A percentile compares a stretch with the other conserved stretches of the same genome.
Conservation (phyloP, 2,329 filamentous ascomycete genomes). For the Fusarium sp. region DNA sequence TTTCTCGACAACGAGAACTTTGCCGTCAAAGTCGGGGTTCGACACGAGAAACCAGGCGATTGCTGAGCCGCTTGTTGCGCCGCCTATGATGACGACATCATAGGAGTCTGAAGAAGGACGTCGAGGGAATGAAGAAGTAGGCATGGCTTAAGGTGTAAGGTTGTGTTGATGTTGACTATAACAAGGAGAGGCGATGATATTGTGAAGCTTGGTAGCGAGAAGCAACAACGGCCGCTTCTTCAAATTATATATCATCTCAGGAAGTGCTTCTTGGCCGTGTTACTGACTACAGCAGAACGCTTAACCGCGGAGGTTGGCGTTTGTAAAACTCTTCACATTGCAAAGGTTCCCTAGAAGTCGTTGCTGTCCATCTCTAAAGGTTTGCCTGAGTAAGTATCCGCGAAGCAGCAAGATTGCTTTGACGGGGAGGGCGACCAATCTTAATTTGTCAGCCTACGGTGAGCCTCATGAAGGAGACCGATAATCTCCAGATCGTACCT, state of each 20-base stretch:
- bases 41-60: slow-evolving; percentile 23
- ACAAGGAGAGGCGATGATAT: fast-evolving
- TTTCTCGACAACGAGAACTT: slow-evolving; percentile 15
- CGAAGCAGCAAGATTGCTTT: background rate
- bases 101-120: background rate
- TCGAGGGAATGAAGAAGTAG: background rate
- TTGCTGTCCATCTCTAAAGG: no score
- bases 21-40: slow-evolving; percentile 18
- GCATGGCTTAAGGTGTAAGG: background rate
- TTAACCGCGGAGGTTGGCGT: background rate
- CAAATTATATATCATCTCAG: background rate
- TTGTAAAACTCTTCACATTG: no score
- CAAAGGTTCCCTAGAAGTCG: background rate
- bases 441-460: background rate
- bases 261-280: no score
- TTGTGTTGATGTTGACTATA: no score
- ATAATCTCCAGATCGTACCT: no score
- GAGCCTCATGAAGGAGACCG: background rate
- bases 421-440: no score
- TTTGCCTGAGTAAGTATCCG: background rate
- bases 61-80: slow-evolving; percentile 24
- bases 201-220: background rate
- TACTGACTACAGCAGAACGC: background rate
- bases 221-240: no score
- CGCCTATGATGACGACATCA: slow-evolving; percentile 14